Base-by-base conservation (phyloP, 345 rosid species). In the Carallia pectinifolia region DNA sequence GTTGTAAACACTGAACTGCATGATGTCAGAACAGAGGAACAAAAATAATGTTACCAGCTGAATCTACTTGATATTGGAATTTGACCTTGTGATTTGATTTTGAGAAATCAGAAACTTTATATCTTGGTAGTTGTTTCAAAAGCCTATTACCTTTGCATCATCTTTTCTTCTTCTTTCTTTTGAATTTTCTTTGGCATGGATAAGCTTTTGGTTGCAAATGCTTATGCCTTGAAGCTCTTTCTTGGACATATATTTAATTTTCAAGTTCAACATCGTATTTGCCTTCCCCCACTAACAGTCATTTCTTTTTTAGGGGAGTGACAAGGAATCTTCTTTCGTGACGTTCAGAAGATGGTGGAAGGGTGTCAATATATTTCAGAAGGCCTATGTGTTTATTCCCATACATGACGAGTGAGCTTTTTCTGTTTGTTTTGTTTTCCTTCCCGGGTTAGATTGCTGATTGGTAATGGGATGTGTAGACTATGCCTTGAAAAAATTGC, bases 281-380 rank as follows among this genome's bases (percentile, higher is more conserved):
- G 40, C 33, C 53, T 31, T 13, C 48, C 33, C 60, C 53, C 30
- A 5, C 29, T 54, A 27, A 53, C 38, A n/a, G 31, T 2, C 47
- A 39, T 63, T 34, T 29, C 61, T 39, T 68, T 17, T 72, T 19
- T 31, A 78, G 81, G 77, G 74, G 7, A 65, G 59, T 58, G 87
- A 83, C 84, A 89, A 85, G 76, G 88, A 81, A 71, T 73, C 88
- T 53, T 73, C 64, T 75, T 92, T 90, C 82, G 69, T 76, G 58
- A 95, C 80, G 86, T 88, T 92, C 81, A 83, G 99, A 82, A 92
- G 97, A 78, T 95, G 99, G 99, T 95, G 97, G 99, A 90, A 81
- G 80, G 97, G 93, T 66, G 83, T 84, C 69, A 85, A 90, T 82
- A 75, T 95, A 58, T 95, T 95, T 74, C 87, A 87, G 67, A 95